These are phyloP conservation scores for Strobilomyces echinocephalus DNA, from an alignment of 768 basidiomycete genomes.

Conservation along the genomic window DNA sequence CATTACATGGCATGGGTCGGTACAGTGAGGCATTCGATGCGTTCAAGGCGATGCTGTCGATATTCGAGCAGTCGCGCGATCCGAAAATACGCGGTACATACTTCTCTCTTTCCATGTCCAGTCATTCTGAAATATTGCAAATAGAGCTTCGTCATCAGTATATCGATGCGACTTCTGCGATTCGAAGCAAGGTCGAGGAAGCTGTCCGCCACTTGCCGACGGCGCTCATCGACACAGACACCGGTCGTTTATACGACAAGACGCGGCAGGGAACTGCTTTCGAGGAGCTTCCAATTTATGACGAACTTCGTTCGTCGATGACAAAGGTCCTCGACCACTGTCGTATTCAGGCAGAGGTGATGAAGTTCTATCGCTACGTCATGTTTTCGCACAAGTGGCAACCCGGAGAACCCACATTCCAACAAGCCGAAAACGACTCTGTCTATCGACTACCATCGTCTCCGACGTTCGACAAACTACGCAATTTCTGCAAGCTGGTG, in stretches of 20 bases:
- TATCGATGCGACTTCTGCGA: background rate
- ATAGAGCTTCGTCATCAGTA: background rate
- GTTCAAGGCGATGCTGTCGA: too few species aligned
- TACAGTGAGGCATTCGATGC: too few species aligned
- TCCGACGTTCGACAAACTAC: background rate
- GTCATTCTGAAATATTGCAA: background rate
- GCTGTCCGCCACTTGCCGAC: background rate
- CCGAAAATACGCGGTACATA: too few species aligned
- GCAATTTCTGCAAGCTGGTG: background rate
- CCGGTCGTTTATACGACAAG: background rate
- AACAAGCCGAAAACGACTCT: background rate
- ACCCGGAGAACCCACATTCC: background rate
- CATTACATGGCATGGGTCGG: too few species aligned
- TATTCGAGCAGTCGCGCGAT: too few species aligned
- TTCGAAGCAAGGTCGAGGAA: background rate
- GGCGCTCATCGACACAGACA: background rate
- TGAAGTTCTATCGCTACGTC: background rate
- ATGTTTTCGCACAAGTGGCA: background rate
- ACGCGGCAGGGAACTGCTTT: background rate
- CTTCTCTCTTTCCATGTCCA: too few species aligned
- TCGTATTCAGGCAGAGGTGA: background rate
- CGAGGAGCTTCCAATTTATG: background rate
- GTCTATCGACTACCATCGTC: background rate
- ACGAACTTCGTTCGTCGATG: background rate
- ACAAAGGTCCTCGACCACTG: background rate